Base-by-base conservation (phyloP, 331 rosid species). In the Pyracantha coccinea region DNA sequence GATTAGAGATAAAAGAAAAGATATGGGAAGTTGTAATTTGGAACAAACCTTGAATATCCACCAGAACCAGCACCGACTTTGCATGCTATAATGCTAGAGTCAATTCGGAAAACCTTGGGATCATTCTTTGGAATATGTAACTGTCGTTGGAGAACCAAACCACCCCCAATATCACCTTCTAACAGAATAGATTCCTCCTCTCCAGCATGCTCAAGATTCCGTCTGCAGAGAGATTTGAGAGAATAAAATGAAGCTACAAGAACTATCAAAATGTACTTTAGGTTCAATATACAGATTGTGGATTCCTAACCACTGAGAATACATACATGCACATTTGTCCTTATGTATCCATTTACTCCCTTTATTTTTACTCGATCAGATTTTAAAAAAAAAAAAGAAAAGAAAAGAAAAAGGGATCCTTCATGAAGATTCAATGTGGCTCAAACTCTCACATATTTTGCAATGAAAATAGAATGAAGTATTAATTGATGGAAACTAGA, bases 1-100 rank as follows among this genome's bases (percentile, higher is more conserved):
- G 15, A 31, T 4, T 1, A 20, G 65, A 32, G 25, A 59, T 25
- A 57, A 44, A 24, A 3, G 27, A 5, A 10, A 27, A 17, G 2
- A 8, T 21, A 32, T 53, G 6, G 10, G 54, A 16, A n/a, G 12
- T 63, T 50, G 12, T 32, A 10, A 10, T 52, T 52, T 53, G 29
- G 55, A 74, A 62, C 70, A 72, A 84, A 93, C 97, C 98, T 93
- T 77, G 98, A 93, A 89, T 88, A 93, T 53, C 97, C 98, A 78
- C 96, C 98, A 41, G 98, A 91, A 79, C 98, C 98, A 87, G 98
- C 94, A 69, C 98, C 98, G 31, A 93, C 94, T 4, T 75, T 88
- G 75, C 52, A 79, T 35, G 98, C 94, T 23, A 91, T 61, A 78
- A 93, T 89, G 85, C 87, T 86, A 61, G 98, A 93, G 82, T 89